A percentile compares a stretch with the other conserved stretches of the same genome.
These are phyloP conservation scores for Blastobotrys elegans DNA, from an alignment of 1,139 yeast genomes.

Conservation along the genomic window DNA sequence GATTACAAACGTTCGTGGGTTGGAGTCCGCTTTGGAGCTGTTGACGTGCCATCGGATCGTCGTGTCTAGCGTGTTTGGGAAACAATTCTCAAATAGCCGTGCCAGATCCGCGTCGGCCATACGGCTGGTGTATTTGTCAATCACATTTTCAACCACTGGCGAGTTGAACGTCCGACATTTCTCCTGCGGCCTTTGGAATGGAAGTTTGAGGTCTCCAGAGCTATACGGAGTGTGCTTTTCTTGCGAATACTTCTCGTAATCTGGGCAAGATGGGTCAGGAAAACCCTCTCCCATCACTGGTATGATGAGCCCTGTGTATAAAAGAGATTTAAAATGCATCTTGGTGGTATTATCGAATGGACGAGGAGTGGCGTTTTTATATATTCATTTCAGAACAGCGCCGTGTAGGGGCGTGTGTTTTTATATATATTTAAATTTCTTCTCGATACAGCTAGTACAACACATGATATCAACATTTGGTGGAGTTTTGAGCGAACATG, in stretches of 20 bases:
- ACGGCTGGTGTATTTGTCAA: constrained; percentile 47
- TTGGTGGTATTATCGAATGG: background rate
- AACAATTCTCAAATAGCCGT: constrained; percentile 70
- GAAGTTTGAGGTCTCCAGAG: constrained; percentile 42
- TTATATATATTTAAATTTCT: no score
- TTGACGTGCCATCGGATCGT: constrained; percentile 68
- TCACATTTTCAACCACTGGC: constrained; percentile 55
- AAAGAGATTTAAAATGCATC: background rate
- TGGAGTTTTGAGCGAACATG: no score
- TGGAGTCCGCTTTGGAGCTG: constrained; percentile 19
- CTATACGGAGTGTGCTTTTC: constrained; percentile 32
- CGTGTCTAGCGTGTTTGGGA: constrained; percentile 86
- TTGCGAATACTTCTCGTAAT: constrained; percentile 38
- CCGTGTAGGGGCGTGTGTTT: background rate
- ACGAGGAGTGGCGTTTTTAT: background rate
- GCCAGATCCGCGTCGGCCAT: constrained; percentile 63
- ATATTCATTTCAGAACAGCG: background rate
- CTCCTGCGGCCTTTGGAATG: constrained; percentile 71
- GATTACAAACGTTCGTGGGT: constrained; percentile 63
- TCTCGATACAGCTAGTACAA: no score
- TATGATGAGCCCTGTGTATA: background rate
- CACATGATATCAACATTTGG: no score
- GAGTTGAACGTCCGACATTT: constrained; percentile 71
- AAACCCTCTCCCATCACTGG: constrained; percentile 4
- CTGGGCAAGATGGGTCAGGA: constrained; percentile 30